phyloP scores from a whole-genome alignment of 805 yeast species.

The Komagataella ulmi region DNA sequence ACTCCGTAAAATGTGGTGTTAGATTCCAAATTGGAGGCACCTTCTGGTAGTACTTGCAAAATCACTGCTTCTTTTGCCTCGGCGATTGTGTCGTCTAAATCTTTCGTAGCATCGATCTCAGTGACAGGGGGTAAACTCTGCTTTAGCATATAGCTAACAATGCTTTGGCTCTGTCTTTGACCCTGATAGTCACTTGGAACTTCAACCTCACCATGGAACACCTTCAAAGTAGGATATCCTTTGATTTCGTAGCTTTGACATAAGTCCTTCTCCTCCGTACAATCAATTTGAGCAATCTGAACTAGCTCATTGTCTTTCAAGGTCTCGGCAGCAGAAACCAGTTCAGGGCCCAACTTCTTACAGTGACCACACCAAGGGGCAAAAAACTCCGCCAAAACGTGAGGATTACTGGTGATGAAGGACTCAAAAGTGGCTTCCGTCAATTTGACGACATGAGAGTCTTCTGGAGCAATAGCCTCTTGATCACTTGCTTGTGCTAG shows the following conservation, averaged over 20 bases:
- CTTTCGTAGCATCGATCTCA: conserved; percentile 30
- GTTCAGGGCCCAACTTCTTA: conserved; percentile 77
- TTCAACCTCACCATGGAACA: conserved; percentile 42
- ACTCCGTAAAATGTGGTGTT: conserved; percentile 47
- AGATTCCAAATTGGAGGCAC: conserved; percentile 20
- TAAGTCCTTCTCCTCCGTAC: conserved; percentile 64
- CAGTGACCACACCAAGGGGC: conserved; percentile 99
- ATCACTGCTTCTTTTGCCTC: conserved; percentile 39
- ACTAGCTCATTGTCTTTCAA: conserved; percentile 43
- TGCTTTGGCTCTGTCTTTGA: conserved; percentile 70
- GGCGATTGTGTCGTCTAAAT: conserved; percentile 34
- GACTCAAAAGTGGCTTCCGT: conserved; percentile 49
- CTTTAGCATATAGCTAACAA: conserved; percentile 66
- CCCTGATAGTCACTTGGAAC: conserved; percentile 63
- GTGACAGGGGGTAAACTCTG: conserved; percentile 70
- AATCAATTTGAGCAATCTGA: conserved; percentile 73
- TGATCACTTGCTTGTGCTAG: conserved; percentile 26
- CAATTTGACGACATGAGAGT: conserved; percentile 79
- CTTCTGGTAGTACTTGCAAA: conserved; percentile 32
- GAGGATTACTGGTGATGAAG: conserved; percentile 58
- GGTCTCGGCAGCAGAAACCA: conserved; percentile 53
- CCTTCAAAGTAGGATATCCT: conserved; percentile 80
- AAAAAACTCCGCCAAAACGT: conserved; percentile 77
- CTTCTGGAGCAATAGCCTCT: conserved; percentile 64
- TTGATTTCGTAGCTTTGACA: conserved; percentile 55